Evolutionary conservation across 768 basidiomycete species (phyloP).

Genomic region (Mycena vitilis): DNA sequence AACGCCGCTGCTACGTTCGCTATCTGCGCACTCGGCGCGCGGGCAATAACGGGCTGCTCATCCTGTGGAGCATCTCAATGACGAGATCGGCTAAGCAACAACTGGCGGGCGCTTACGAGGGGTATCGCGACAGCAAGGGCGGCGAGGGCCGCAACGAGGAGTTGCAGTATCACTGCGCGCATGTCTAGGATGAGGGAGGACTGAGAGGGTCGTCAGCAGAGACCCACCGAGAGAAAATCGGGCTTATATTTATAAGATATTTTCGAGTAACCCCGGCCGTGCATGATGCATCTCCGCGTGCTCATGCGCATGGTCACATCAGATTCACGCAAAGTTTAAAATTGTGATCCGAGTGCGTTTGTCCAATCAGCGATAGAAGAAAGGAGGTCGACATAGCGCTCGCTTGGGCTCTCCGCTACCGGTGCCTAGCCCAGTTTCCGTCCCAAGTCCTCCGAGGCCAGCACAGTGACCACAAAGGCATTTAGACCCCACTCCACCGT

Average conservation of each 20-base stretch:
- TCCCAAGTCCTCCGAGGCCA: too few species aligned
- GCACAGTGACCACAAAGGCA: neutral
- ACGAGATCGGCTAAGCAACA: neutral
- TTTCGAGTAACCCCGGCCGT: slow-evolving; percentile 9
- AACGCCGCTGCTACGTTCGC: neutral
- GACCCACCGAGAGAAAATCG: neutral
- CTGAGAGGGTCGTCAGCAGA: slow-evolving; percentile 1
- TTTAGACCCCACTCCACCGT: neutral
- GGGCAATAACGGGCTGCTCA: slow-evolving; percentile 7
- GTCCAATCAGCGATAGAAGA: slow-evolving; percentile 17
- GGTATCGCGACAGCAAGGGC: slow-evolving; percentile 17
- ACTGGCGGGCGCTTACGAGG: slow-evolving; percentile 1
- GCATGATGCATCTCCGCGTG: slow-evolving; percentile 14
- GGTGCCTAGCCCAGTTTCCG: too few species aligned
- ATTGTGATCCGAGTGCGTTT: slow-evolving; percentile 14
- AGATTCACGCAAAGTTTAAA: slow-evolving; percentile 11
- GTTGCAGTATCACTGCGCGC: slow-evolving; percentile 13
- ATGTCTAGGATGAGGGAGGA: slow-evolving; percentile 1
- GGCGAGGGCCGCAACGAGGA: slow-evolving; percentile 19
- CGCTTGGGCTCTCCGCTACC: neutral
- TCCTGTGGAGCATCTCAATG: slow-evolving; percentile 18
- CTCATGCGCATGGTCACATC: slow-evolving; percentile 4
- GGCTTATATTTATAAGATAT: neutral
- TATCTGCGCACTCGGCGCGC: neutral
- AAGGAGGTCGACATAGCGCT: slow-evolving; percentile 1